Evolutionary conservation across 345 rosid species (phyloP).

Genomic region (Microthlaspi erraticum): DNA sequence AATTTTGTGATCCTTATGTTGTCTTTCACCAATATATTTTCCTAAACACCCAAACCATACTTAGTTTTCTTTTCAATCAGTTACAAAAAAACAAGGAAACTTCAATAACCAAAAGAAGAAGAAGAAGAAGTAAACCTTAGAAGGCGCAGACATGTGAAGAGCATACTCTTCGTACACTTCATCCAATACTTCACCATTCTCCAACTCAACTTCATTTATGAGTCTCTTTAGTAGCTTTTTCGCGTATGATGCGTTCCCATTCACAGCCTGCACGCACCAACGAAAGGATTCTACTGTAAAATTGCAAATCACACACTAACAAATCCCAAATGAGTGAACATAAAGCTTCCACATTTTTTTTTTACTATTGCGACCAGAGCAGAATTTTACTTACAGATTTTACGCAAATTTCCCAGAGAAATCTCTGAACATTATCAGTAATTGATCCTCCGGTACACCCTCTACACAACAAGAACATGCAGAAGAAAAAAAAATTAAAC

Average conservation of each 20-base stretch:
- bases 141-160: constrained; percentile 54
- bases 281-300: constrained; percentile 17
- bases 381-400: constrained; percentile 54
- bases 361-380: constrained; percentile 10
- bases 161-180: constrained; percentile 68
- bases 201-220: constrained; percentile 68
- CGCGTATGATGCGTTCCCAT: constrained; percentile 55
- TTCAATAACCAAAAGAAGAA: not conserved
- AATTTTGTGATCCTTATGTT: constrained; percentile 61
- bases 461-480: constrained; percentile 37
- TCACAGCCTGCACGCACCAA: constrained; percentile 51
- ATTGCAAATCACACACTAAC: not conserved
- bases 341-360: constrained; percentile 19
- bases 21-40: constrained; percentile 47
- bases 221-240: constrained; percentile 75
- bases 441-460: constrained; percentile 64
- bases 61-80: constrained; percentile 9
- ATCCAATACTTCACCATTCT: constrained; percentile 58
- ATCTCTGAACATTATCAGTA: constrained; percentile 63
- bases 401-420: constrained; percentile 70
- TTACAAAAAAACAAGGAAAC: not conserved
- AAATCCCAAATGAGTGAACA: not conserved
- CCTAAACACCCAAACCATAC: constrained; percentile 46
- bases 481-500: constrained; percentile 19
- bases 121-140: constrained; percentile 63